Conservation (phyloP, 2,329 filamentous ascomycete species). For the Botrytis medusae region DNA sequence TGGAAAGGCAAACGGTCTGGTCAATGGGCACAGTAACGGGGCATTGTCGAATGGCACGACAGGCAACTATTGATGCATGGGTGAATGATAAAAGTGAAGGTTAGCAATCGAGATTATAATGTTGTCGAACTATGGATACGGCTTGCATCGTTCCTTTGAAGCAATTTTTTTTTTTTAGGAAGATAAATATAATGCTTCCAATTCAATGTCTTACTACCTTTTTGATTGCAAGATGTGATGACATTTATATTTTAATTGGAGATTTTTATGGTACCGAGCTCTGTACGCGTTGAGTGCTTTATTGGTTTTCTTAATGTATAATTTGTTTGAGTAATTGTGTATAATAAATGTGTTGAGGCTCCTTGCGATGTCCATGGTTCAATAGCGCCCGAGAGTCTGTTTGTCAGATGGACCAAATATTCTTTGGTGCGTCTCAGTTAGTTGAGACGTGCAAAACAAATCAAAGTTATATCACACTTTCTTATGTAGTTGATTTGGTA, state of each 20-base stretch:
- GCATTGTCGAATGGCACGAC: slow-evolving; percentile 9
- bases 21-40: neutral
- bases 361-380: neutral
- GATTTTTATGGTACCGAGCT: too few relatives aligned
- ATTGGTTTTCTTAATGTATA: neutral
- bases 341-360: neutral
- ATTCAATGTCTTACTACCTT: too few relatives aligned
- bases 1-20: neutral
- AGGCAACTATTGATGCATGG: neutral
- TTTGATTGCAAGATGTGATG: neutral
- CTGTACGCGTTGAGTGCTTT: neutral
- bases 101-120: neutral
- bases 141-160: neutral
- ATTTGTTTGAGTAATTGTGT: neutral
- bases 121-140: neutral
- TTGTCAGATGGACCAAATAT: neutral
- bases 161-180: neutral
- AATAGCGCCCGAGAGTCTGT: neutral
- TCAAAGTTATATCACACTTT: neutral
- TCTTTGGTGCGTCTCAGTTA: neutral
- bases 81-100: neutral
- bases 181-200: neutral
- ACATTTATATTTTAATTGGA: neutral
- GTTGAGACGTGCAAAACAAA: neutral
- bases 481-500: neutral